Base-by-base conservation (phyloP, 1,284 basidiomycete genomes). In the Erythrobasidium hasegawianum region DNA sequence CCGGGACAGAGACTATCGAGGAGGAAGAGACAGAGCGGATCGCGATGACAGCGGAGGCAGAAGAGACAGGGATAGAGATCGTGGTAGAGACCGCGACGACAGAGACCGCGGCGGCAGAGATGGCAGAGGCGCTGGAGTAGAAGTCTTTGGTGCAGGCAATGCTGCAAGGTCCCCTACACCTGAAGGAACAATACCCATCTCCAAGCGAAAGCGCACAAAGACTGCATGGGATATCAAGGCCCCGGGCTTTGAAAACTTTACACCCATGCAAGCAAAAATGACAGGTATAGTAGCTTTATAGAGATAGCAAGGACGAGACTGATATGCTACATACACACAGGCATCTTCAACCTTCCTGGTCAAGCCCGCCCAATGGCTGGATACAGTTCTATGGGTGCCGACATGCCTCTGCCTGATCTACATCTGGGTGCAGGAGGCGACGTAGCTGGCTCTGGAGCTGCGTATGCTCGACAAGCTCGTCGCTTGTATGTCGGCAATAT, bases 191-290 rank as follows among this genome's bases (percentile, higher is more conserved):
- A 80, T 86, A 29, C 88, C 90, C 1, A 79, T 99, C 71, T 88
- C 88, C 29, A 90, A 95, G 76, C 82, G 94, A 67, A 86, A 86
- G 75, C 82, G 93, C 26, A 89, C 89, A 74, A 87, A 89, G 9
- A 91, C 90, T 59, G 89, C 90, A 1, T 99, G 96, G 95, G 92
- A 98, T 78, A 87, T 96, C 26, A 87, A 90, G 76, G 90, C 95
- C 11, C 88, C 89, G 13, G 94, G 94, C 20, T 98, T 96, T 72
- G 94, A 97, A 75, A 88, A 90, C 72, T 91, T 97, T 73, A 87
- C 87, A 1, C 92, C 94, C 14, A 84, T 93, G 81, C 91, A 97
- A 76, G 95, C 95, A 24, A 99, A 98, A 78, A 89, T 93, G 78
- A 97, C 94, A 60, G 93, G 91, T 90, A 24, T n/a, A n/a, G n/a